A percentile compares a stretch with the other conserved stretches of the same genome.
Conservation (phyloP, 148 eudicot species). For the Nyssa sinensis region DNA sequence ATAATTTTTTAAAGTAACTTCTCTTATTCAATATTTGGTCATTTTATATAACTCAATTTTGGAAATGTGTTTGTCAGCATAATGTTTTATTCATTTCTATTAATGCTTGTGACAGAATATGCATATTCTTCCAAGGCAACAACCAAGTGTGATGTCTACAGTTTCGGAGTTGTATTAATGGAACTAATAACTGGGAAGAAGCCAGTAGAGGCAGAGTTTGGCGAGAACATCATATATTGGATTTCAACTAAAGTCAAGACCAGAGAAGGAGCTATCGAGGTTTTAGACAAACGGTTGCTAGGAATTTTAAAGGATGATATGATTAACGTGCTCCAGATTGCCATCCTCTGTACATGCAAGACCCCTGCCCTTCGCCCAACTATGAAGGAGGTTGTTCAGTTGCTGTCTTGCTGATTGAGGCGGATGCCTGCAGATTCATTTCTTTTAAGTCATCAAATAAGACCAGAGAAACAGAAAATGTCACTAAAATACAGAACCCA, state of each 20-base stretch:
- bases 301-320: conserved; percentile 62
- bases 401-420: conserved; percentile 66
- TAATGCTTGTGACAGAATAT: conserved; percentile 51
- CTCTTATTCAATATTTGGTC: background rate
- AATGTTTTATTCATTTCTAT: conserved; percentile 1
- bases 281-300: conserved; percentile 59
- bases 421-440: conserved; percentile 66
- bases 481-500: conserved; percentile 35
- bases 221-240: conserved; percentile 93
- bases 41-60: background rate
- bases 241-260: conserved; percentile 67
- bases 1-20: background rate
- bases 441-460: conserved; percentile 50
- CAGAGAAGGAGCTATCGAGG: conserved; percentile 76
- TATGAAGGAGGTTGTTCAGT: conserved; percentile 82
- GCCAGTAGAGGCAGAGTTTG: conserved; percentile 87
- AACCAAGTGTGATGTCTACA: conserved; percentile 90
- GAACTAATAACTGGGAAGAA: conserved; percentile 90
- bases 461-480: conserved; percentile 39
- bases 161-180: conserved; percentile 92
- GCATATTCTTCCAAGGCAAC: conserved; percentile 86
- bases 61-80: conserved; percentile 1
- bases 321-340: conserved; percentile 68
- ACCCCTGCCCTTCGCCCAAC: conserved; percentile 68
- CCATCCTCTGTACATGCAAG: conserved; percentile 67